Percentiles rank a stretch among this genome's conserved stretches.
Conservation (phyloP, 805 yeast species). For the Lipomyces chichibuensis region DNA sequence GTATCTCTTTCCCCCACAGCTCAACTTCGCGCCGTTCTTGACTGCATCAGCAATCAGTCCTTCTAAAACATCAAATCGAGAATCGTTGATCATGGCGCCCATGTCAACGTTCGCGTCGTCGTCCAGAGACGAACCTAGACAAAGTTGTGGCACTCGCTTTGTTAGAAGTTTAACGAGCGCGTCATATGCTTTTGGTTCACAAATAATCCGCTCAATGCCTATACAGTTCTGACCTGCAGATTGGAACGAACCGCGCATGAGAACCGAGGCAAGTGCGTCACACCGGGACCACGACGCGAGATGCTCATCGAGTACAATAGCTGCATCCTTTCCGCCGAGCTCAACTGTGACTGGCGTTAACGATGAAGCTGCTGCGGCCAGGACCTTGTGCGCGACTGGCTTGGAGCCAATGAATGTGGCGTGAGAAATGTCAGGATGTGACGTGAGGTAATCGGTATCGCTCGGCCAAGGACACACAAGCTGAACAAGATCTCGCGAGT, state of each 20-base stretch:
- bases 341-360: conserved; percentile 95
- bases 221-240: conserved; percentile 98
- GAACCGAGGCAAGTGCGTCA: conserved; percentile 68
- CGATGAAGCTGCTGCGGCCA: conserved; percentile 78
- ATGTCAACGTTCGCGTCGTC: conserved; percentile 76
- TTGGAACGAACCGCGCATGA: conserved; percentile 95
- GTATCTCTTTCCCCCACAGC: conserved; percentile 79
- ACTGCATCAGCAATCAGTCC: conserved; percentile 73
- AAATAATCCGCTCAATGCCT: conserved; percentile 93
- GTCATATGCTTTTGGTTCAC: conserved; percentile 70
- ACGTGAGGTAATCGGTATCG: conserved; percentile 81
- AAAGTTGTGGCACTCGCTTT: conserved; percentile 59
- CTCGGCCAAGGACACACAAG: conserved; percentile 86
- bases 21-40: conserved; percentile 72
- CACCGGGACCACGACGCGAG: conserved; percentile 22
- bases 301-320: conserved; percentile 77
- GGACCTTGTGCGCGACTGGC: conserved; percentile 88
- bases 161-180: conserved; percentile 59
- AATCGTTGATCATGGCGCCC: conserved; percentile 91
- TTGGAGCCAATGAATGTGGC: conserved; percentile 96
- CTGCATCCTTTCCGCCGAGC: conserved; percentile 95
- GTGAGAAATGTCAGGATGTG: conserved; percentile 81
- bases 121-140: conserved; percentile 91
- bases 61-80: conserved; percentile 71
- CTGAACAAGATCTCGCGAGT: conserved; percentile 82